Evolutionary conservation across 176 grass and related monocot genomes (phyloP), one percentile per base, ranked within the genome.

Genomic region (Chrysopogon serrulatus): DNA sequence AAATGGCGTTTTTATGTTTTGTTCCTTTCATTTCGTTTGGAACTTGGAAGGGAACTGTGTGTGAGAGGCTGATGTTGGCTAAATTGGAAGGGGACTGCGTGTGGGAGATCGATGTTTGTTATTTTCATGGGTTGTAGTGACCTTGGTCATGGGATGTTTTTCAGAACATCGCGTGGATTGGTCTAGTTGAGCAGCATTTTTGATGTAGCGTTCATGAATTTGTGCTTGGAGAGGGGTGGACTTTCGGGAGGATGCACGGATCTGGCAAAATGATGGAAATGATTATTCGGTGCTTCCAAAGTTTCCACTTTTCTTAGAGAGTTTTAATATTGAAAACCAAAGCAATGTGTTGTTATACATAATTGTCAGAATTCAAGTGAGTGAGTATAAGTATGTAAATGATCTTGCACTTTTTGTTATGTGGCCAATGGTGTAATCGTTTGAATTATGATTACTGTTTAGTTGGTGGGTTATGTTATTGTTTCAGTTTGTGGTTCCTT

Each of bases 331-430:
- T 70, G 37, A 42, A 70, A 23, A 70, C 21, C 23, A 26, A 26
- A 70, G 37, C 15, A 23, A 42, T 70, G 1, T 69, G 37, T 42
- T 40, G 4, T 16, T 77, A 71, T 82, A 13, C 16, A 77, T 51
- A 63, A 77, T 17, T 10, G 39, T 54, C n/a, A 59, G 16, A 36
- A 84, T 31, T 83, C n/a, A 49, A 79, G 10, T 4, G 27, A 16
- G 62, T 18, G 27, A 16, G 62, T 18, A 26, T 56, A 47, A 7
- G 40, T 37, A n/a, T 39, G 12, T 69, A 61, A 79, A 74, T 21
- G 39, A 49, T 81, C 26, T 42, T 81, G 62, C n/a, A n/a, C 41
- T 70, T 68, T 88, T 88, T 7, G 28, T 47, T 59, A 10, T 23
- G 41, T 18, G 21, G 39, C 2, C 2, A 14, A 41, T 87, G 51